Base-by-base conservation (phyloP, 1,139 yeast genomes). In the Pneumocystis murina region DNA sequence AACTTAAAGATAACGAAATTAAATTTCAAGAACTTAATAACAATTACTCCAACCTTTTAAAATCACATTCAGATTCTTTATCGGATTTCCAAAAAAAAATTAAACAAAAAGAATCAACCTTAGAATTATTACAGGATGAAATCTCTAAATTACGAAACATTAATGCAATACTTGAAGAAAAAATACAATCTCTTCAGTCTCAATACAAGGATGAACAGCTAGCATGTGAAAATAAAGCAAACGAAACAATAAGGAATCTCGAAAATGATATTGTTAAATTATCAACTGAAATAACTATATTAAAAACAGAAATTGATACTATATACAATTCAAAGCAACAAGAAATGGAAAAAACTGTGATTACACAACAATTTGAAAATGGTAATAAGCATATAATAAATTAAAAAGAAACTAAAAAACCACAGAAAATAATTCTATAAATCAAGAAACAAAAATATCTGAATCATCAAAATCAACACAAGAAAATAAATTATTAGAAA, bases 301-400 rank as follows among this genome's bases (percentile, higher is more conserved):
- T 62, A 33, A 62, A 62, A 57, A 63, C 63, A 8, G 61, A 62
- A 30, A 35, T 62, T 24, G 63, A 62, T 24, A 40, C 38, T 24
- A 28, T 62, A n/a, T 62, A 40, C 17, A 62, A 41, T 10, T 61
- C 63, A 7, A 36, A 59, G n/a, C 36, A 17, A 36, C 61, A 62
- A 39, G 28, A 62, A 54, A 48, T 41, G 36, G 64, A 39, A 20
- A 38, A 36, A 38, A 57, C 64, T n/a, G 17, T 40, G 16, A 24
- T 24, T 48, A 48, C 28, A 24, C 33, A 43, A 20, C 55, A 48
- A 12, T 24, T 16, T 48, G 12, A 48, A 48, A 12, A 48, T 12
- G 30, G 28, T 48, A 54, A 61, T 36, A 38, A 16, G 10, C 20
- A 28, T 28, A 58, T 40, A 33, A 7, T n/a, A 20, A 7, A 38